phyloP scores from a whole-genome alignment of 768 basidiomycete genomes.

The Suillus tomentosus region DNA sequence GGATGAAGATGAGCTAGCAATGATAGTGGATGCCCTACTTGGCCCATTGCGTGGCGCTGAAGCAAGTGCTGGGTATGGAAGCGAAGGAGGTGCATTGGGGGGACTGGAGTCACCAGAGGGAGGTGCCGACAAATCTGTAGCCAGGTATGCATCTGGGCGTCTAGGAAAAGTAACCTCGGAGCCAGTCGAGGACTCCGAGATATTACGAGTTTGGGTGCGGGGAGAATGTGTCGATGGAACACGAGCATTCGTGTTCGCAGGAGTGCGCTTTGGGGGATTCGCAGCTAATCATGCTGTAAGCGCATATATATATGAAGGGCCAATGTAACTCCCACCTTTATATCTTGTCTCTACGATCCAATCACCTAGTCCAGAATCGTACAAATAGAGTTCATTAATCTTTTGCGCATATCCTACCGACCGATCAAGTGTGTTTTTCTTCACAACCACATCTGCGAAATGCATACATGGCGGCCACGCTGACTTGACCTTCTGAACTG shows the following conservation, averaged over 20 bases:
- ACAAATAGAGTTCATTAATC: constrained; percentile 77
- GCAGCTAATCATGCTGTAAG: constrained; percentile 21
- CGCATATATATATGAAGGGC: constrained; percentile 4
- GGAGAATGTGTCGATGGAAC: constrained; percentile 44
- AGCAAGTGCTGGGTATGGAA: constrained; percentile 79
- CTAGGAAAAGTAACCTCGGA: constrained; percentile 81
- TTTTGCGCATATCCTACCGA: constrained; percentile 75
- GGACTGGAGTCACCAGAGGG: constrained; percentile 48
- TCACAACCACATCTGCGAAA: constrained; percentile 61
- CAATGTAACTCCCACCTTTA: constrained; percentile 45
- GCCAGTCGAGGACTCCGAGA: constrained; percentile 69
- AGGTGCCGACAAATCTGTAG: constrained; percentile 68
- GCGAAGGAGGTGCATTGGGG: constrained; percentile 55
- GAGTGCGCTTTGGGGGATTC: constrained; percentile 29
- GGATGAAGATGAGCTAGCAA: constrained; percentile 47
- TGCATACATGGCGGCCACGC: constrained; percentile 68
- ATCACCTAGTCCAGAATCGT: constrained; percentile 75
- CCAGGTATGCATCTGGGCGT: constrained; percentile 74
- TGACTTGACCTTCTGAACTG: constrained; percentile 36
- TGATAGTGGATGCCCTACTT: constrained; percentile 34
- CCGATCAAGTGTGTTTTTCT: constrained; percentile 63
- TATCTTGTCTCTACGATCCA: constrained; percentile 65
- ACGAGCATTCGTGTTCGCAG: constrained; percentile 22
- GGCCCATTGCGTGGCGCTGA: constrained; percentile 28
- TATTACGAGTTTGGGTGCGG: constrained; percentile 60